Evolutionary conservation across 352 stramenopile genomes (phyloP), one percentile per base, ranked within the genome.

Genomic region (Phytophthora kernoviae): DNA sequence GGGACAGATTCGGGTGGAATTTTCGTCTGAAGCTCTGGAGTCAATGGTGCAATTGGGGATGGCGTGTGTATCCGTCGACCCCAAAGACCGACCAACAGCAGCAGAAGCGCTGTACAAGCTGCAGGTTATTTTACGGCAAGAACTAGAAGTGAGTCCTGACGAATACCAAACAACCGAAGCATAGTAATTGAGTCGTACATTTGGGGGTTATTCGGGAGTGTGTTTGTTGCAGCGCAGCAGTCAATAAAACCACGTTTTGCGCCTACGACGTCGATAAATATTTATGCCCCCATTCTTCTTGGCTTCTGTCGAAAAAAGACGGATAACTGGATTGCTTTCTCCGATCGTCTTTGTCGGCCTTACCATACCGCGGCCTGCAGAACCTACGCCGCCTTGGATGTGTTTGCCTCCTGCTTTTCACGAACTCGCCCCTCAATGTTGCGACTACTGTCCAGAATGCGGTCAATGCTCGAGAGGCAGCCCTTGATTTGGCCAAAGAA

Each of bases 401-500:
- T 5, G 26, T 46, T 51, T 7, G 20, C 32, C 37, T n/a, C 39
- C 33, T 69, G 57, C 53, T 66, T 65, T 8, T 69, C 67, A 34
- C 47, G 57, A 58, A 75, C 62, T 4, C 44, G 46, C 12, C 17
- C 24, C 22, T 66, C 68, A 17, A 70, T 45, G 18, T 64, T 54
- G 34, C 68, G 58, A 32, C 58, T 73, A 45, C 63, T 70, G 51
- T 69, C 58, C 43, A 77, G 26, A 12, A 73, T 59, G 15, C 62
- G 53, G 37, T 74, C 59, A 20, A 77, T 77, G 47, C 55, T 65
- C 48, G 46, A 49, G 12, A 71, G 66, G 55, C 49, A 61, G 2
- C 68, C 42, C 22, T 68, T 73, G 51, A 77, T 77, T 42, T 68
- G 45, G 21, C 53, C 51, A 18, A 62, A 51, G 39, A 71, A 77